Evolutionary conservation across 164 flowering plant genomes (phyloP), one percentile per base, ranked within the genome.

Genomic region (Macadamia integrifolia): DNA sequence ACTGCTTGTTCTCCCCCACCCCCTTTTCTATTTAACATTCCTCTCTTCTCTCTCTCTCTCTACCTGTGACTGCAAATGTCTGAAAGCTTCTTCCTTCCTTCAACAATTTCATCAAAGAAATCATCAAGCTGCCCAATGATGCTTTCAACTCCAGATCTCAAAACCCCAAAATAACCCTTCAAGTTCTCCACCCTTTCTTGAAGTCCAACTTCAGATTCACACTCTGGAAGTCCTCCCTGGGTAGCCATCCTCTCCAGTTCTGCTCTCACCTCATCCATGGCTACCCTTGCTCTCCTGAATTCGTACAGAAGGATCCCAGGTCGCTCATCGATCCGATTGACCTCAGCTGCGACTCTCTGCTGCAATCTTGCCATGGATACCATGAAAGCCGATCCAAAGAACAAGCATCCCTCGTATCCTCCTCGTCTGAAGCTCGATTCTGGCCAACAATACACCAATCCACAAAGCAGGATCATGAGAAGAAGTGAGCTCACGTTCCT

Each of bases 81-180:
- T 78, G 84, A 78, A 66, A 92, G 89, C 80, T 80, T 90, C 86
- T 88, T 88, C 79, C 98, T 92, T 5, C 96, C 89, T 73, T 88
- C 98, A 74, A 92, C 98, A 82, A 92, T 92, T 74, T 92, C 98
- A 84, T 92, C 98, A 74, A 92, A 86, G 80, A 92, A 88, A 78
- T 92, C 98, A 82, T 92, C 98, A 78, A 90, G 84, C 69, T 92
- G 95, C 8, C 82, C 86, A 58, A 84, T 71, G 9, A 92, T 83
- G 60, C 79, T 83, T 64, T 92, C 98, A 68, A 82, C 78, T 0
- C 96, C 98, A 61, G 81, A 74, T 69, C 85, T 86, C 81, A 90
- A 81, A 35, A 71, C 68, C 75, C 87, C 95, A 77, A 90, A 84
- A 70, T 82, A 82, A 13, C 77, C 80, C 80, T 79, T 84, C 74